Evolutionary conservation across 257 asterid genomes (phyloP), one percentile per base, ranked within the genome.

Genomic region (Solanum chaucha): DNA sequence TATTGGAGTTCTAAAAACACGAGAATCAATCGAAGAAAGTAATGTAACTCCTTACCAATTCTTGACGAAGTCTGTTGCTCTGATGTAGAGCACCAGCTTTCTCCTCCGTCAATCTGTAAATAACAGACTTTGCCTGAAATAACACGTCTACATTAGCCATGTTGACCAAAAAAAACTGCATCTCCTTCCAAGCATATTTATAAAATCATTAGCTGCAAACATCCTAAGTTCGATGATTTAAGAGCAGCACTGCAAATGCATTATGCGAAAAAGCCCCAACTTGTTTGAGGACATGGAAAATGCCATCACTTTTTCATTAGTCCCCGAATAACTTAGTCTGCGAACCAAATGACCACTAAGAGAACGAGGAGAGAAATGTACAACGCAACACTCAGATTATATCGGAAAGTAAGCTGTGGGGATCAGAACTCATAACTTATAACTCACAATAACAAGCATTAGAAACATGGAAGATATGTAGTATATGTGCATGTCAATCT

Each of bases 81-180:
- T 88, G 95, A 77, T 94, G 96, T 90, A 90, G 58, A 48, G 98
- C 98, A 85, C 92, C 91, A 71, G 90, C 86, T 89, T 94, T 94
- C 89, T 96, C 98, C 92, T 92, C 95, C 0, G 95, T 90, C 91
- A 93, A 88, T 84, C 91, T 96, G 19, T 95, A 89, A 88, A 94
- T 90, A 44, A 90, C 91, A 34, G 98, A 91, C 82, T 91, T 93
- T 68, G 89, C 92, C 98, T 96, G 90, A 84, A 83, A 89, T n/a
- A 30, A 85, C 26, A 68, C 74, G 81, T 78, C 40, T 41, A 30
- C 24, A 13, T 85, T 82, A 86, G 64, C 28, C 35, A 84, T 61
- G 51, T 55, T 26, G 86, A 20, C 82, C 7, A 0, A 7, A 71
- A 71, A 30, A 71, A 32, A 13, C 4, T 32, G 7, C 2, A 73